Percentiles rank a stretch among this genome's conserved stretches.
These are phyloP conservation scores for Knufia petricola DNA, from an alignment of 2,329 filamentous ascomycete species.

Conservation along the genomic window DNA sequence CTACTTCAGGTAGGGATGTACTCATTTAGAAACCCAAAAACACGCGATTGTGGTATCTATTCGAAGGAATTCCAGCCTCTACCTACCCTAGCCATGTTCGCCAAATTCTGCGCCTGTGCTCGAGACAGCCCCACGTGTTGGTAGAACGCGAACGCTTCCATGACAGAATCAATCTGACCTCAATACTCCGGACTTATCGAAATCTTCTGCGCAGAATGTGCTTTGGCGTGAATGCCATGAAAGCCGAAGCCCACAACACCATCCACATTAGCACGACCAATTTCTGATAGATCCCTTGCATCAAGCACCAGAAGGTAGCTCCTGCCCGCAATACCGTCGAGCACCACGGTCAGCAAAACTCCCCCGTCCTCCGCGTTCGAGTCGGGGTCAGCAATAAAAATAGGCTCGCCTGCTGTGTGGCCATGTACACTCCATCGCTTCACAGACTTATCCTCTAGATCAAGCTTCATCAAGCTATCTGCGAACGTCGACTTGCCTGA, in stretches of 20 bases:
- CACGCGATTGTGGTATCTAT: too few relatives aligned
- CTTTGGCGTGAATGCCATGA: constrained; percentile 32
- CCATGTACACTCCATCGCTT: constrained; percentile 38
- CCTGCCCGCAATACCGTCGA: constrained; percentile 40
- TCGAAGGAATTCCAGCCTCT: too few relatives aligned
- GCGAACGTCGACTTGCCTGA: constrained; percentile 40
- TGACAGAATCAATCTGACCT: background rate
- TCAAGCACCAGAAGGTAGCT: constrained; percentile 46
- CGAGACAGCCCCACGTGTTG: too few relatives aligned
- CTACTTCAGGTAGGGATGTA: too few relatives aligned
- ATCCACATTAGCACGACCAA: constrained; percentile 42
- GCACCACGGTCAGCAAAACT: constrained; percentile 42
- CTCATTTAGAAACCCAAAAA: too few relatives aligned
- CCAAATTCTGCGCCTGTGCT: too few relatives aligned
- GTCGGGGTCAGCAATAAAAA: constrained; percentile 40
- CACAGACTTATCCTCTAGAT: constrained; percentile 34
- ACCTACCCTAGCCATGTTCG: too few relatives aligned
- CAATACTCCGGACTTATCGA: constrained; percentile 1
- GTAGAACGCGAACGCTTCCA: too few relatives aligned
- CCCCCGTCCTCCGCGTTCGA: constrained; percentile 43
- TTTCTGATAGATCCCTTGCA: constrained; percentile 40
- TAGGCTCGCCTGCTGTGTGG: constrained; percentile 46
- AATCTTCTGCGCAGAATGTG: background rate
- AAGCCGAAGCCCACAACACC: constrained; percentile 45
- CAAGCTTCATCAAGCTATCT: constrained; percentile 45